Base-by-base conservation (phyloP, 2,329 filamentous ascomycete genomes). In the Paraconiothyrium brasiliense region DNA sequence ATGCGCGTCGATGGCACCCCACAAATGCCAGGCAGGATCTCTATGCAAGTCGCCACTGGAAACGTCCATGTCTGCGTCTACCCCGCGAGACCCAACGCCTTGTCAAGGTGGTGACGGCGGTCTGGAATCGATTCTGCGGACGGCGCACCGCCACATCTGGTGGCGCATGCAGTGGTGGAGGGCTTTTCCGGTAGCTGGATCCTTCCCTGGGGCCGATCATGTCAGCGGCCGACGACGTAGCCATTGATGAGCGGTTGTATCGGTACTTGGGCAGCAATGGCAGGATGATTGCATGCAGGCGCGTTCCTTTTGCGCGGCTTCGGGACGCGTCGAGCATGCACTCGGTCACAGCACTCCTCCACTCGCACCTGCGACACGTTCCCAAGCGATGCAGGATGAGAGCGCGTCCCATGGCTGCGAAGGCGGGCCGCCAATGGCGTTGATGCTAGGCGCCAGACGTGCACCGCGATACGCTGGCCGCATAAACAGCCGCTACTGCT, bases 401-500 rank as follows among this genome's bases (percentile, higher is more conserved):
- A 59, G 41, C 55, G 43, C 57, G n/a, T 4, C 16, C 37, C 44
- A 41, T 32, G 54, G 22, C 43, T 35, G 51, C 24, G 13, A 14
- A 30, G 4, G 11, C 32, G n/a, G 46, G 41, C 37, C 56, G 62
- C 64, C 67, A 68, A 67, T 67, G 39, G 59, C 52, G 56, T 39
- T 24, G 3, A 49, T 46, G 22, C 34, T 13, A 44, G 52, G 41
- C 41, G 22, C 37, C 37, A 7, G 30, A 14, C 27, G 34, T 61
- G 58, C 54, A 50, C 67, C 62, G 74, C 74, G 75, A 72, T 67
- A 75, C 72, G 75, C 74, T 69, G 75, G 60, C 70, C 69, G 74
- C 73, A 73, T 74, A 69, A 46, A 61, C 70, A 72, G 71, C 68
- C 68, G 65, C 61, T 61, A 58, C 61, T 44, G 58, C 13, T 66